Base-by-base conservation (phyloP, 202 grass and related monocot species). In the Panicum hallii region DNA sequence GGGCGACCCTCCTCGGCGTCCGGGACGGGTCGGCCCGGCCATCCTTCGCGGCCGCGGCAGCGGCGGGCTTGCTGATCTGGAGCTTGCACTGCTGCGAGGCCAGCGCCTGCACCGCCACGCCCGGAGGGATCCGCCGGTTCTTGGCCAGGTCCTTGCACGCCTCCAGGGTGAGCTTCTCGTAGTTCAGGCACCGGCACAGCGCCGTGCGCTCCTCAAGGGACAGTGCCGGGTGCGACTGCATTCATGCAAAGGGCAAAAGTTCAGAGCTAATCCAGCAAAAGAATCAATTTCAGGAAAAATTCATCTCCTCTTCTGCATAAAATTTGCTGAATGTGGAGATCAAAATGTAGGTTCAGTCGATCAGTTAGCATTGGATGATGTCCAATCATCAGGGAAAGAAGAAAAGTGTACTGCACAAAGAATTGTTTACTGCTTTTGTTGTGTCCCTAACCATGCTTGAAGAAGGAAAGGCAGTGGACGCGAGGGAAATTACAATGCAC, bases 111-210 rank as follows among this genome's bases (percentile, higher is more conserved):
- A 90, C 75, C 15, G 89, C 86, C 43, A 92, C 72, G 20, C 86
- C 89, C 22, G 92, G 92, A 12, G 92, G 92, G 65, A 97, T 91
- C 77, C 94, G 57, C 20, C 79, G 79, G 86, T 92, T 94, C 89
- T 91, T 92, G 15, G 95, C 95, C 15, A 97, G 85, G 65, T 97
- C 88, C 55, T 93, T 97, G 90, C 95, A 94, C 45, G 84, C 88
- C 79, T 88, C 90, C 19, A 97, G 84, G 0, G 88, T 97, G 38
- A 97, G 87, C 78, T 97, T 97, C 87, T 94, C 95, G 47, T 94
- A 94, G 87, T 97, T 97, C 22, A 94, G 83, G 87, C 92, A 97
- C 36, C 90, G 86, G 78, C 95, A 97, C 40, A 97, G 69, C 64
- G 82, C 80, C 14, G 88, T 87, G 26, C 90, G 73, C 44, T 97